Base-by-base conservation (phyloP, 768 basidiomycete genomes). In the Mycena epipterygia region DNA sequence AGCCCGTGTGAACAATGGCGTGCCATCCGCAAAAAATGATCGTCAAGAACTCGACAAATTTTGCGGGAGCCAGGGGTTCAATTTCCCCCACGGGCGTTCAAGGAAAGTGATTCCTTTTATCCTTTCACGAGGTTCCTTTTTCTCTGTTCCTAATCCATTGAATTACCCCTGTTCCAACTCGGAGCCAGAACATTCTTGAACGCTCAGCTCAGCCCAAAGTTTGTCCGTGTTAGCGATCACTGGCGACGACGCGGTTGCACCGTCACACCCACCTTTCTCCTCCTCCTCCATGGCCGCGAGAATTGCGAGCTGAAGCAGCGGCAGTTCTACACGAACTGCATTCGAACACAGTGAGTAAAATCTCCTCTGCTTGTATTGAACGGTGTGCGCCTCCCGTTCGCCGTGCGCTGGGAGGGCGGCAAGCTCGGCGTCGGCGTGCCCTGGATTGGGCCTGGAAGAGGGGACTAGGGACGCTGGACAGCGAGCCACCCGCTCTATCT, bases 311-410 rank as follows among this genome's bases (percentile, higher is more conserved):
- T 90, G 62, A 89, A 84, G 73, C 91, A 93, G 73, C 88, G 91
- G 7, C 90, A 92, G 69, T 93, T 93, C 81, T 89, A 87, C 76
- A 88, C 88, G 74, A 88, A 83, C 55, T 95, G 93, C 77, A 79
- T 94, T 29, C 87, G 85, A 71, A 88, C 83, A 21, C 90, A 92
- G 93, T 93, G 72, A 76, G 89, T 56, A 61, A 46, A n/a, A n/a
- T n/a, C 35, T 67, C 23, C 17, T 27, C 46, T 25, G 23, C 30
- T 32, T n/a, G 4, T 56, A 12, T 65, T 89, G 90, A 67, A 74
- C 14, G 95, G 94, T 0, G 84, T 95, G 68, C 95, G 93, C 73
- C 88, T 95, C 0, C 95, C 95, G 0, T 96, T 96, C 58, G 90
- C 93, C 72, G 85, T 92, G 0, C 80, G 85, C 0, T 95, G 94